Evolutionary conservation across 1,139 yeast species (phyloP).

Genomic region (Nadsonia starkeyi-henricii): DNA sequence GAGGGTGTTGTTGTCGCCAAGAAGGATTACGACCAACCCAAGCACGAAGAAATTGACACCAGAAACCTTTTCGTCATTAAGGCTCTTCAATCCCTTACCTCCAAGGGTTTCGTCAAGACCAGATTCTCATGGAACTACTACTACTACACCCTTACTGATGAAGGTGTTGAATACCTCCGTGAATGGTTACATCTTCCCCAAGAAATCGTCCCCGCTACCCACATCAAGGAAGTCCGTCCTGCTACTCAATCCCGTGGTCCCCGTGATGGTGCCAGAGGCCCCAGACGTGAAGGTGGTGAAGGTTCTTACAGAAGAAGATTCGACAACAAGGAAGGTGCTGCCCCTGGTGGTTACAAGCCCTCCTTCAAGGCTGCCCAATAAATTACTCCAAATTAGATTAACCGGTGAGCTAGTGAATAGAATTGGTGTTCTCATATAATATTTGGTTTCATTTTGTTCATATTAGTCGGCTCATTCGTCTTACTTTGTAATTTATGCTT

Average conservation of each 20-base stretch:
- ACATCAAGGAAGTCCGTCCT: constrained; percentile 91
- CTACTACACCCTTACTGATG: constrained; percentile 99
- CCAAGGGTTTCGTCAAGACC: constrained; percentile 98
- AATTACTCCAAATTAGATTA: constrained; percentile 1
- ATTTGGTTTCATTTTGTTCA: too few species aligned
- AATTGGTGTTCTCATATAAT: too few species aligned
- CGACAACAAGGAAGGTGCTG: constrained; percentile 20
- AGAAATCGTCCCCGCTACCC: constrained; percentile 96
- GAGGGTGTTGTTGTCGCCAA: constrained; percentile 99
- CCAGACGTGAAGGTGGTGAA: constrained; percentile 25
- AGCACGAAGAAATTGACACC: constrained; percentile 97
- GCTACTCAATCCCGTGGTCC: constrained; percentile 34
- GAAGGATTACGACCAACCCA: constrained; percentile 95
- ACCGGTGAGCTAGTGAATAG: neutral
- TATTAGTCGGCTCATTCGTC: too few species aligned
- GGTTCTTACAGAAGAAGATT: constrained; percentile 31
- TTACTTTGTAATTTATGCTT: too few species aligned
- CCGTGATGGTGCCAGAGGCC: constrained; percentile 19
- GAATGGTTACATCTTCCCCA: constrained; percentile 97
- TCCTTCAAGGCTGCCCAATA: constrained; percentile 16
- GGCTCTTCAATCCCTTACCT: constrained; percentile 98
- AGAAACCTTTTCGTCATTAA: constrained; percentile 96
- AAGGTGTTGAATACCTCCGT: constrained; percentile 97
- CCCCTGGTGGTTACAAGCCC: constrained; percentile 22
- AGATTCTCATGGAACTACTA: constrained; percentile 99